Conservation (phyloP, 2,329 filamentous ascomycete genomes). For the Davidsoniella eucalypti region DNA sequence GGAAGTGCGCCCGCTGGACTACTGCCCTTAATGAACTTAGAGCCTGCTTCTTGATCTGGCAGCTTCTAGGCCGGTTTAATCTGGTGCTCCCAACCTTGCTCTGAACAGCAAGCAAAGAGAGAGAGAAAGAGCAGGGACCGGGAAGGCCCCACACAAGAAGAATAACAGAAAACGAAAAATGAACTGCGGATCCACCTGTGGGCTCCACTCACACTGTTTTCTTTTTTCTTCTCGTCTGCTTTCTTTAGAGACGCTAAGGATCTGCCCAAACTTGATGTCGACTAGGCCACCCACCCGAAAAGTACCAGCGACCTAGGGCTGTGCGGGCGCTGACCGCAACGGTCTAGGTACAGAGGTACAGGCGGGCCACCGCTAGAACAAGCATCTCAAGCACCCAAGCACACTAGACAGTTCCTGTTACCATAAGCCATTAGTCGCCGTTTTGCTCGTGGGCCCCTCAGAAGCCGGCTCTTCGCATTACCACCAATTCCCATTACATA, state of each 20-base stretch:
- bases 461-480: conserved; percentile 7
- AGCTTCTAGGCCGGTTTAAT: too few relatives aligned
- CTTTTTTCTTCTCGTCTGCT: not conserved
- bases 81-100: too few relatives aligned
- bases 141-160: not conserved
- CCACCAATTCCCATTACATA: conserved; percentile 16
- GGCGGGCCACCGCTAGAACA: too few relatives aligned
- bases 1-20: not conserved
- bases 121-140: too few relatives aligned
- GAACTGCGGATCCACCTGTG: not conserved
- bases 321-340: not conserved
- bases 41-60: too few relatives aligned
- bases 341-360: not conserved
- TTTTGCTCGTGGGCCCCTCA: too few relatives aligned
- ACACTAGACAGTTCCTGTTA: too few relatives aligned
- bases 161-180: not conserved
- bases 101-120: too few relatives aligned
- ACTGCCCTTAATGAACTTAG: too few relatives aligned
- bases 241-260: not conserved
- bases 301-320: conserved; percentile 3
- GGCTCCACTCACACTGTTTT: conserved; percentile 2
- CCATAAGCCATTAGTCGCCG: too few relatives aligned
- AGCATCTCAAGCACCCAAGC: too few relatives aligned
- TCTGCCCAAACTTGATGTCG: not conserved
- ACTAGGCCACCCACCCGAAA: not conserved